Conservation (phyloP, 1,139 yeast genomes). For the Geotrichum restrictum region DNA sequence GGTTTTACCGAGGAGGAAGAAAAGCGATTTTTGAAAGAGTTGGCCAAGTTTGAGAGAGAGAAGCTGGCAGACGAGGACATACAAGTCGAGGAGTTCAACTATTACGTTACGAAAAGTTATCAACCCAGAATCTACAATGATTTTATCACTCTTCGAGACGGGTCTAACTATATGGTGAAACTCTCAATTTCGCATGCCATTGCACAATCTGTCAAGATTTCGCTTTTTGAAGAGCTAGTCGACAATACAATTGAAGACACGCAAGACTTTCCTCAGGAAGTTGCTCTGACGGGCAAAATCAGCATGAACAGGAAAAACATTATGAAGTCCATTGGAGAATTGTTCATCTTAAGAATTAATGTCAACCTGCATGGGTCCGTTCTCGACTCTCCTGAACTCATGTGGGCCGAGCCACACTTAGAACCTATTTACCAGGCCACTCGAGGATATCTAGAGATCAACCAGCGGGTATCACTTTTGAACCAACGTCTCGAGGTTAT, state of each 20-base stretch:
- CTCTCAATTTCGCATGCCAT: conserved; percentile 86
- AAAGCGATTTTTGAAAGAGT: conserved; percentile 70
- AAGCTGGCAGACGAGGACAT: conserved; percentile 86
- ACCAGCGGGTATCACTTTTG: conserved; percentile 81
- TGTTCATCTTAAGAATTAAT: conserved; percentile 76
- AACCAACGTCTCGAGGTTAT: conserved; percentile 92
- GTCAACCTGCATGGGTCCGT: conserved; percentile 93
- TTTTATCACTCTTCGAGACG: conserved; percentile 87
- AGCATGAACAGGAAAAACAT: conserved; percentile 91
- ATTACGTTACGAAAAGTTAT: conserved; percentile 85
- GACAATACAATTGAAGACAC: conserved; percentile 96
- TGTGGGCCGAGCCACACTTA: conserved; percentile 98
- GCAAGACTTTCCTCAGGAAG: conserved; percentile 92
- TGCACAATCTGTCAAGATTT: conserved; percentile 89
- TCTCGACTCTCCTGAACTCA: conserved; percentile 89
- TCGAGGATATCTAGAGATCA: conserved; percentile 88
- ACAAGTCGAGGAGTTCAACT: conserved; percentile 90
- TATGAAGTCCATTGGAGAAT: conserved; percentile 94
- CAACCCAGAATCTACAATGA: conserved; percentile 95
- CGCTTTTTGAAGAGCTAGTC: conserved; percentile 88
- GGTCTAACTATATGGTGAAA: conserved; percentile 83
- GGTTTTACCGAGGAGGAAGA: conserved; percentile 86
- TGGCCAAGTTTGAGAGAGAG: conserved; percentile 85
- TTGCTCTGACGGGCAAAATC: conserved; percentile 90
- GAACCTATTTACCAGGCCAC: conserved; percentile 97